These are phyloP conservation scores for Metschnikowia lochheadii DNA, from an alignment of 805 yeast genomes.

Conservation along the genomic window DNA sequence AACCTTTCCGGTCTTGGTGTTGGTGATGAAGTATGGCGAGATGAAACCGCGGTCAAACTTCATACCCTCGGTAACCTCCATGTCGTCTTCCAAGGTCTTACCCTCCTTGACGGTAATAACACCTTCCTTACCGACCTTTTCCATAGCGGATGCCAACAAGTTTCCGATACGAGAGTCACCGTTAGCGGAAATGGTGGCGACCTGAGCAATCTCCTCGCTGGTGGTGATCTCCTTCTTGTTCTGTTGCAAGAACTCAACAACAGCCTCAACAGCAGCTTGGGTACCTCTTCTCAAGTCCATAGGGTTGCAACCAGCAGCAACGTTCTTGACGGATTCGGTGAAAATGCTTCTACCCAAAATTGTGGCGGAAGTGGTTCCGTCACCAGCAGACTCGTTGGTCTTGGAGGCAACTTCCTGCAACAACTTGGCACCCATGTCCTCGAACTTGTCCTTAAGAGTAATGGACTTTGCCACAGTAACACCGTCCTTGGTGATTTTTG, in stretches of 20 bases:
- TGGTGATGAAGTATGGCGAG: slow-evolving; percentile 94
- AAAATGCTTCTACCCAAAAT: slow-evolving; percentile 93
- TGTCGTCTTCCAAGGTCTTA: slow-evolving; percentile 91
- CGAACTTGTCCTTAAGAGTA: slow-evolving; percentile 81
- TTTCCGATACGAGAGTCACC: slow-evolving; percentile 92
- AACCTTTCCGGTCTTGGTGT: slow-evolving; percentile 86
- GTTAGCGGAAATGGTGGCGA: slow-evolving; percentile 95
- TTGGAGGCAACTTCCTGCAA: slow-evolving; percentile 95
- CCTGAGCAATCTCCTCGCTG: slow-evolving; percentile 93
- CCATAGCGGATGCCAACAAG: slow-evolving; percentile 93
- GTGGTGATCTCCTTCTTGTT: slow-evolving; percentile 93
- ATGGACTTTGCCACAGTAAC: slow-evolving; percentile 92
- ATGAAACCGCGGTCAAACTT: slow-evolving; percentile 96
- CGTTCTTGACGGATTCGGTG: slow-evolving; percentile 92
- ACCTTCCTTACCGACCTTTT: slow-evolving; percentile 98
- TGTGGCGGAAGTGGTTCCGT: slow-evolving; percentile 97
- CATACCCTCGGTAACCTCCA: slow-evolving; percentile 97
- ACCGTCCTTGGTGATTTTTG: slow-evolving; percentile 98
- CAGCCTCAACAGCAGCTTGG: slow-evolving; percentile 94
- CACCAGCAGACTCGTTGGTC: slow-evolving; percentile 97
- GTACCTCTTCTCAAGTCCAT: slow-evolving; percentile 97
- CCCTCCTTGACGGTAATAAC: slow-evolving; percentile 97
- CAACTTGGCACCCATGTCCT: slow-evolving; percentile 93
- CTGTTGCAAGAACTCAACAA: slow-evolving; percentile 73
- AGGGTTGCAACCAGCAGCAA: slow-evolving; percentile 98